Conservation (phyloP, 2,329 filamentous ascomycete species). For the Nigrograna mackinnonii region DNA sequence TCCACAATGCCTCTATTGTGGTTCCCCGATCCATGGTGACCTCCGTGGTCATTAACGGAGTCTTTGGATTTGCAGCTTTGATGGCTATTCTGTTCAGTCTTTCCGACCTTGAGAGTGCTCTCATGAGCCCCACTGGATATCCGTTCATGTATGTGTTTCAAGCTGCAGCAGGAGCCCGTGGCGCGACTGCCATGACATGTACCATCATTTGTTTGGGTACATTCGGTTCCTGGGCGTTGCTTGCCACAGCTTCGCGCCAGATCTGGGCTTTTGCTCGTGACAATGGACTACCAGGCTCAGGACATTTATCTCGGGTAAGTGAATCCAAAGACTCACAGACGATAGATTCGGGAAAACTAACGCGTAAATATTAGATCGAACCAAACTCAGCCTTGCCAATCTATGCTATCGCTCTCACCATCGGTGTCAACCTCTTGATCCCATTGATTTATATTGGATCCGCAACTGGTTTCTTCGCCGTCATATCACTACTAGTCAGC, state of each 20-base stretch:
- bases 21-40: constrained; percentile 42
- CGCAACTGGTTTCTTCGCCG: constrained; percentile 26
- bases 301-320: background rate
- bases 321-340: background rate
- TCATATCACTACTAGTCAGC: constrained; percentile 18
- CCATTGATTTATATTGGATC: constrained; percentile 54
- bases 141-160: constrained; percentile 54
- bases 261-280: constrained; percentile 40
- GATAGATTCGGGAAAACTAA: background rate
- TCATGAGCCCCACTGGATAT: constrained; percentile 18
- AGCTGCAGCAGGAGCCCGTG: constrained; percentile 12
- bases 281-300: constrained; percentile 25
- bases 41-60: constrained; percentile 42
- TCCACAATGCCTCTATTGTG: constrained; percentile 27
- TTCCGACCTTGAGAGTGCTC: constrained; percentile 33
- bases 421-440: constrained; percentile 43
- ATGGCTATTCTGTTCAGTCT: constrained; percentile 39
- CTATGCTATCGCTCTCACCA: constrained; percentile 7
- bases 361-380: background rate
- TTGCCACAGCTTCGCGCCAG: constrained; percentile 31
- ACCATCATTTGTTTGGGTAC: constrained; percentile 9
- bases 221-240: background rate
- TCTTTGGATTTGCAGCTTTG: constrained; percentile 40
- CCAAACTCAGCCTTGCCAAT: constrained; percentile 27
- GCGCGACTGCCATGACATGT: constrained; percentile 39